Evolutionary conservation across 2,329 filamentous ascomycete genomes (phyloP), one percentile per base, ranked within the genome.

Genomic region (Lecanoromycetidae sp.): DNA sequence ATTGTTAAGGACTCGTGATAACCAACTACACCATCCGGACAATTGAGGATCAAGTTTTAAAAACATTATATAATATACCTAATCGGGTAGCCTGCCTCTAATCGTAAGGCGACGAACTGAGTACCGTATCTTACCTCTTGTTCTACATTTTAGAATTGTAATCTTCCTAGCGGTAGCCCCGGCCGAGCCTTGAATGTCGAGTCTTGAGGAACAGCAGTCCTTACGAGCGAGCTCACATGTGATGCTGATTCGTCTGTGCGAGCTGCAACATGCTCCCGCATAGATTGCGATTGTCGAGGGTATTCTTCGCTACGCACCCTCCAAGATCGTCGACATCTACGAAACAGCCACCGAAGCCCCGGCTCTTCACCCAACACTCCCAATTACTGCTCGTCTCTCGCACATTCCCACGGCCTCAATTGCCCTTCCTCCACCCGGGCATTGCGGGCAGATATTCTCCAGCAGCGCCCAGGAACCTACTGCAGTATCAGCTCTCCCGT

Each of bases 391-490:
- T 77, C 51, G 59, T 78, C 54, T 65, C 72, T 35, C 59, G 66
- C 44, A 61, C 66, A n/a, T 60, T 64, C 40, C 64, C 68, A 40
- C 75, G 79, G 25, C 79, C 79, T 33, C 77, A 82, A 59, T 66
- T 82, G 26, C 75, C 76, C 27, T 85, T 84, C 64, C 75, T 84
- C 41, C 73, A 78, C 54, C 71, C 75, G 52, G 67, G 75, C 6
- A 66, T 72, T 22, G 63, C 67, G 51, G 57, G 59, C 55, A 55
- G 61, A 49, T 51, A 67, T 65, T 48, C 75, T 62, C 46, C 72
- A 66, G 58, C 65, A 64, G n/a, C 74, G 69, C 45, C 80, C 71
- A 59, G 71, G 73, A 60, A 67, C 64, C 61, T 59, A 29, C 46
- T 52, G 27, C 69, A 70, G 52, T 61, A 71, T 25, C 70, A 77